phyloP scores from a whole-genome alignment of 1,284 basidiomycete species.

The Rhizoctonia solani region DNA sequence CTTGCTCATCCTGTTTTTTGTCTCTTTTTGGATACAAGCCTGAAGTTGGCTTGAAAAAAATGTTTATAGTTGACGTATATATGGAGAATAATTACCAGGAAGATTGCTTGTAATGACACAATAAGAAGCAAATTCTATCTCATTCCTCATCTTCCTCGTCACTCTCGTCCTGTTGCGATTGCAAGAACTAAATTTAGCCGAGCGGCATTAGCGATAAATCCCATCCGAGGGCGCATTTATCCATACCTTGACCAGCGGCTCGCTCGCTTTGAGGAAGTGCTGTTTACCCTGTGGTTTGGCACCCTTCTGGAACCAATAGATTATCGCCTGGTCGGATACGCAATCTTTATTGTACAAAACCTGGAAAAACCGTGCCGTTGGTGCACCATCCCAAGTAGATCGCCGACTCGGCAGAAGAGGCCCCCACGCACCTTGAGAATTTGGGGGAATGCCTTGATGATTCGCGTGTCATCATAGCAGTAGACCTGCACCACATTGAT shows the following conservation, averaged over 20 bases:
- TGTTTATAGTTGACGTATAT: slow-evolving; percentile 7
- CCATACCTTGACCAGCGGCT: slow-evolving; percentile 83
- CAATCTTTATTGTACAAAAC: slow-evolving; percentile 95
- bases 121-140: background rate
- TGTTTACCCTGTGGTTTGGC: slow-evolving; percentile 93
- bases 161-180: slow-evolving; percentile 76
- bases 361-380: slow-evolving; percentile 48
- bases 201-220: background rate
- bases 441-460: slow-evolving; percentile 92
- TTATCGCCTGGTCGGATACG: slow-evolving; percentile 91
- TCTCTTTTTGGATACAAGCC: background rate
- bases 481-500: slow-evolving; percentile 94
- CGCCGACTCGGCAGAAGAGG: background rate
- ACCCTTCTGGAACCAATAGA: slow-evolving; percentile 97
- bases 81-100: slow-evolving; percentile 34
- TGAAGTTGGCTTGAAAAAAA: background rate
- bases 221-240: background rate
- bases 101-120: background rate
- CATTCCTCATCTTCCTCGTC: slow-evolving; percentile 62
- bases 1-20: background rate
- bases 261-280: slow-evolving; percentile 89
- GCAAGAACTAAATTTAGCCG: slow-evolving; percentile 69
- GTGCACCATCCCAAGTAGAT: background rate
- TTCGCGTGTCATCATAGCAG: slow-evolving; percentile 91
- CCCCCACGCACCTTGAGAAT: slow-evolving; percentile 84